These are phyloP conservation scores for Backusella morwellensis DNA, from an alignment of 192 early-diverging fungal genomes.

Conservation along the genomic window DNA sequence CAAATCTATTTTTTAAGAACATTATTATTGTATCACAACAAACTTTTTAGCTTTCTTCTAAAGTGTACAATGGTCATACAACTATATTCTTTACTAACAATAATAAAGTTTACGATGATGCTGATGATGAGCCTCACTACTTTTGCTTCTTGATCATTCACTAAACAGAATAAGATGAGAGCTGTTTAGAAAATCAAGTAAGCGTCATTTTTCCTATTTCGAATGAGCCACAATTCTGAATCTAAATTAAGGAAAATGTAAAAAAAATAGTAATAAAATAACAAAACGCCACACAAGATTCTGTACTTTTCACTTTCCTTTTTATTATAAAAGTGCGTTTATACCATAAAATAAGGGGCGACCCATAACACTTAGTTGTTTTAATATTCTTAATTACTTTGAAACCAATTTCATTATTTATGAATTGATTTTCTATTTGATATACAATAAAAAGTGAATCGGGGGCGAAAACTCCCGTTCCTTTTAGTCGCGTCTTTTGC, in stretches of 20 bases:
- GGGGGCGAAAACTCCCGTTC: too few relatives aligned
- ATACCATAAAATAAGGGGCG: too few relatives aligned
- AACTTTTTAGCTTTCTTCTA: neutral
- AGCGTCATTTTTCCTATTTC: neutral
- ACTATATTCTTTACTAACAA: neutral
- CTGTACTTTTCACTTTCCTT: neutral
- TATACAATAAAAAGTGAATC: neutral
- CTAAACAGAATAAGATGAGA: too few relatives aligned
- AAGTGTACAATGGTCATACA: neutral
- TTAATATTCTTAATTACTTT: neutral
- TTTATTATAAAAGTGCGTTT: neutral
- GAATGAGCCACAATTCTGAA: neutral
- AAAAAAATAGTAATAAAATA: neutral
- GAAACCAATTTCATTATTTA: neutral
- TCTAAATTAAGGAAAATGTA: neutral
- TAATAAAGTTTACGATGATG: neutral
- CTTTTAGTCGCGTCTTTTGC: too few relatives aligned
- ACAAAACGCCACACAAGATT: neutral
- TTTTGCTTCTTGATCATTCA: too few relatives aligned
- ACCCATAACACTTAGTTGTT: too few relatives aligned
- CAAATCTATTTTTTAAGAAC: neutral
- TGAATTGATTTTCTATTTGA: neutral
- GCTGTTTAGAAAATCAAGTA: too few relatives aligned
- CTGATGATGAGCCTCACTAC: too few relatives aligned
- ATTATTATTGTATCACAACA: neutral